Evolutionary conservation across 305 asterid genomes (phyloP).

Genomic region (Vinca major): DNA sequence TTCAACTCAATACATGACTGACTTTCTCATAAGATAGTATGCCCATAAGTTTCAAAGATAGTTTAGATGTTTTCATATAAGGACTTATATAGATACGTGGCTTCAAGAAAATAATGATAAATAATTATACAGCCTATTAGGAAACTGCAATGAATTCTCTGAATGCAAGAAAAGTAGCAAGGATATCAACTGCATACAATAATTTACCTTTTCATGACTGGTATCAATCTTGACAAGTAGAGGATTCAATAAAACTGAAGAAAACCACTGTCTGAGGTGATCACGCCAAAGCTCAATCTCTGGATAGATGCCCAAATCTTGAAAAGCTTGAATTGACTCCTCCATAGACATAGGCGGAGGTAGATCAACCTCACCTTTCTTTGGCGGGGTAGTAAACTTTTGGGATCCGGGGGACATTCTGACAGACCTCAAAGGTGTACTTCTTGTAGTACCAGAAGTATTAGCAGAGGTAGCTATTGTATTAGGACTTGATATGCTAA

Average conservation of each 20-base stretch:
- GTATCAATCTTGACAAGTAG: constrained; percentile 61
- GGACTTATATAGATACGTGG: background rate
- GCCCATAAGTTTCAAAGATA: background rate
- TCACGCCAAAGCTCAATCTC: constrained; percentile 89
- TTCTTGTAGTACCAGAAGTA: constrained; percentile 74
- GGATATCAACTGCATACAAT: background rate
- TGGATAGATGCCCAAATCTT: constrained; percentile 66
- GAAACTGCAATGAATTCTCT: background rate
- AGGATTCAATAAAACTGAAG: constrained; percentile 63
- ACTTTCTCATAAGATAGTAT: background rate
- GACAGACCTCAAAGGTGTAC: constrained; percentile 85
- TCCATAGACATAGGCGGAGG: constrained; percentile 93
- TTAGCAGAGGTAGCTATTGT: constrained; percentile 45
- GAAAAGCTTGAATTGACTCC: constrained; percentile 72
- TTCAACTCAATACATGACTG: background rate
- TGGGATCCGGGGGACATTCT: constrained; percentile 96
- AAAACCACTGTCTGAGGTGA: constrained; percentile 87
- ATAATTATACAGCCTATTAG: background rate
- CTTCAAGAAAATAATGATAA: background rate
- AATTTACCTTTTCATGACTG: constrained; percentile 72
- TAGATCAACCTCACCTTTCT: constrained; percentile 84
- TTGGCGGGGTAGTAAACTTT: constrained; percentile 87
- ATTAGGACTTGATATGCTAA: constrained; percentile 58
- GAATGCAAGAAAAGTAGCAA: background rate
- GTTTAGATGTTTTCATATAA: background rate